phyloP scores from a whole-genome alignment of 2,329 filamentous ascomycete species.

The Neofusicoccum umdonicola region DNA sequence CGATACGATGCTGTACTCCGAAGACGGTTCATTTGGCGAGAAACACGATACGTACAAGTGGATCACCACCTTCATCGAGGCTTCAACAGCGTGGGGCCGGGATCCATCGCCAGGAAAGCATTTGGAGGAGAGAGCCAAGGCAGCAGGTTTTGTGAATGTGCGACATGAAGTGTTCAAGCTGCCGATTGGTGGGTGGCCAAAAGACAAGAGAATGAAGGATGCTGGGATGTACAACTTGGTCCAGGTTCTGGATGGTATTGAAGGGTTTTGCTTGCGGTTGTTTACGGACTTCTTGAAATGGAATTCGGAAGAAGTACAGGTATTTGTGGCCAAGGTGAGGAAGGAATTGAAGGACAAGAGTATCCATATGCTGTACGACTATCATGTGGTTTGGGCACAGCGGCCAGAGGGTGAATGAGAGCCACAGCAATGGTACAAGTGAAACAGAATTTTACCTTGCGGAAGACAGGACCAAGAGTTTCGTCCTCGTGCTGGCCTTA shows the following conservation, averaged over 20 bases:
- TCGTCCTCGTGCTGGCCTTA: too few relatives aligned
- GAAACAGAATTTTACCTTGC: too few relatives aligned
- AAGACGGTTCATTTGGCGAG: neutral
- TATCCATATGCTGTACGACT: constrained; percentile 1
- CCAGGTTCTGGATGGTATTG: constrained; percentile 27
- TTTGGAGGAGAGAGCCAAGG: constrained; percentile 31
- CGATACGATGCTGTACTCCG: neutral
- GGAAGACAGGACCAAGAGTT: too few relatives aligned
- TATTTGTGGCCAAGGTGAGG: constrained; percentile 25
- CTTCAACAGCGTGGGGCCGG: neutral
- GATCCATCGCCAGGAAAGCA: constrained; percentile 13
- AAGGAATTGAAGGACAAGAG: constrained; percentile 24
- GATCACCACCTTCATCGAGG: constrained; percentile 3
- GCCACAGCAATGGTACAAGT: too few relatives aligned
- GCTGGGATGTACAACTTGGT: constrained; percentile 28
- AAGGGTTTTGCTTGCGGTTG: constrained; percentile 25
- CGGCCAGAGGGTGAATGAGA: neutral
- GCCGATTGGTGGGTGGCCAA: constrained; percentile 18
- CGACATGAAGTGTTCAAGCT: constrained; percentile 35
- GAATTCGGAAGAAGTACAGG: constrained; percentile 25
- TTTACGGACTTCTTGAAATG: constrained; percentile 23
- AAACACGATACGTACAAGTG: neutral
- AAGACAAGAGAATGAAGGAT: constrained; percentile 27
- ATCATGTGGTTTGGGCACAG: neutral
- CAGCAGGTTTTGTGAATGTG: constrained; percentile 34